phyloP scores from a whole-genome alignment of 306 rosid species.

The Benincasa hispida region DNA sequence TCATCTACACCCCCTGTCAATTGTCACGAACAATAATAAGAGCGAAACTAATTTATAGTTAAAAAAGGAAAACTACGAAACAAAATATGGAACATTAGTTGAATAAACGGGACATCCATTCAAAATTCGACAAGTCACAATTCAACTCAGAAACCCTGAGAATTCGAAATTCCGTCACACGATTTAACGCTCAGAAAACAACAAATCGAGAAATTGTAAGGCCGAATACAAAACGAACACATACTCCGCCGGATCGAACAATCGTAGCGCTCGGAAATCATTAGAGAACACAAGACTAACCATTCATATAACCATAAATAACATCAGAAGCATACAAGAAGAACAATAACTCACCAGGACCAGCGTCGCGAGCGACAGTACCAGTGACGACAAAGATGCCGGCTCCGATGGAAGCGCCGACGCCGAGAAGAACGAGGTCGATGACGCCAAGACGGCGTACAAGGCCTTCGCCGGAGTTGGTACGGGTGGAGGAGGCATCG shows the following conservation, averaged over 20 bases:
- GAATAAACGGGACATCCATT: neutral
- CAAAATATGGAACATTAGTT: neutral
- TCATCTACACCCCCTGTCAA: neutral
- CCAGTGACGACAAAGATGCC: constrained; percentile 92
- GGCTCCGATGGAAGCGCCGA: constrained; percentile 94
- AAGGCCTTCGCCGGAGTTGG: constrained; percentile 47
- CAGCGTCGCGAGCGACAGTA: constrained; percentile 84
- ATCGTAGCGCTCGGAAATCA: neutral
- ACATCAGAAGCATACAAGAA: neutral
- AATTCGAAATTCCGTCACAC: neutral
- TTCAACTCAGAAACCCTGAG: neutral
- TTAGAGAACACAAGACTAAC: neutral
- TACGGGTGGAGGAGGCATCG: constrained; percentile 35
- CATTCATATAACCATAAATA: neutral
- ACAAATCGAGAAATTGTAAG: neutral
- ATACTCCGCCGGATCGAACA: neutral
- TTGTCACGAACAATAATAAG: neutral
- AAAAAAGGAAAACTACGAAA: neutral
- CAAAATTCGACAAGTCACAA: neutral
- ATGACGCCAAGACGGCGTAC: constrained; percentile 69
- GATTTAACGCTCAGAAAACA: neutral
- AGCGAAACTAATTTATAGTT: neutral
- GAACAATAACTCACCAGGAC: constrained; percentile 40
- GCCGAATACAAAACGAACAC: neutral
- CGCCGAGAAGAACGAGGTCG: constrained; percentile 78